phyloP scores from a whole-genome alignment of 208 protist genomes.

The Acanthamoeba divionensis region DNA sequence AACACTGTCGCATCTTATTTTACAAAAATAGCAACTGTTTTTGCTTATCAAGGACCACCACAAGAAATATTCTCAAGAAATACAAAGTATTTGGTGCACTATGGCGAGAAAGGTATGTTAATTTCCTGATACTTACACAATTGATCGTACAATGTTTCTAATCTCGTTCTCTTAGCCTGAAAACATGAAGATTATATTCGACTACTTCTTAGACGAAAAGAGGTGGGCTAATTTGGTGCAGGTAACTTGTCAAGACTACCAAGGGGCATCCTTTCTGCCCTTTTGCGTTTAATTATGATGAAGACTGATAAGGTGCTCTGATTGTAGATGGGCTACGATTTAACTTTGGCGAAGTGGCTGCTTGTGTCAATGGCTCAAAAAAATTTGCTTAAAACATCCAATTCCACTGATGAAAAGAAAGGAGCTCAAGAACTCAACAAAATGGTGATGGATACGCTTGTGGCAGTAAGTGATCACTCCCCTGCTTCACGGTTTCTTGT shows the following conservation, averaged over 20 bases:
- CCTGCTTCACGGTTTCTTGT: background rate
- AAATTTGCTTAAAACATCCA: background rate
- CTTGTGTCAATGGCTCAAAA: constrained; percentile 49
- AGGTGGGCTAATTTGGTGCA: background rate
- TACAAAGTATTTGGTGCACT: constrained; percentile 46
- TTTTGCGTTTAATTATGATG: background rate
- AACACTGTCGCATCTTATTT: background rate
- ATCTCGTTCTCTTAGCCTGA: background rate
- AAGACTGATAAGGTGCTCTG: background rate
- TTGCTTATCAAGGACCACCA: constrained; percentile 37
- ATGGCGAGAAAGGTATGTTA: constrained; percentile 2
- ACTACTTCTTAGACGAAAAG: constrained; percentile 38
- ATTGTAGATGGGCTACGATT: background rate
- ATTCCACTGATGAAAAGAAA: background rate
- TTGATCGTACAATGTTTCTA: background rate
- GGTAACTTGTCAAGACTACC: background rate
- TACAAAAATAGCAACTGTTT: background rate
- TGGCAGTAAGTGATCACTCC: background rate
- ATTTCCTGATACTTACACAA: background rate
- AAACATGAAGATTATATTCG: constrained; percentile 37
- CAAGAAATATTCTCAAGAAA: background rate
- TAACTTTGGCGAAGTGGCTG: constrained; percentile 7
- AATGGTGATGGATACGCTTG: constrained; percentile 13
- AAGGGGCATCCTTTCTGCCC: background rate
- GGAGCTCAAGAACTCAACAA: constrained; percentile 38